phyloP scores from a whole-genome alignment of 108 stramenopile genomes.

The Heterococcus sp. region DNA sequence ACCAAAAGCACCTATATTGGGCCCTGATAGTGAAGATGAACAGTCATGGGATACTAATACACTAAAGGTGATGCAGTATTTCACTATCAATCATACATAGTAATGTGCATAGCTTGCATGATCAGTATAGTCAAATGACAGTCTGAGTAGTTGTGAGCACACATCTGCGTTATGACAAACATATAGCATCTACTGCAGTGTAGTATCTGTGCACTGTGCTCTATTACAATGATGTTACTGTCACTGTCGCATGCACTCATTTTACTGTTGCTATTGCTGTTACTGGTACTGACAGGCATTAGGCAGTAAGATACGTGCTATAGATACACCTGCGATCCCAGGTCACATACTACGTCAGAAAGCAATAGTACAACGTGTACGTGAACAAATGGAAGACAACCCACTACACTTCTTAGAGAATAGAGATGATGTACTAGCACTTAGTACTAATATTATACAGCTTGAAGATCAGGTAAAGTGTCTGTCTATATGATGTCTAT shows the following conservation, averaged over 20 bases:
- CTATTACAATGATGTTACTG: not conserved
- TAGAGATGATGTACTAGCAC: not conserved
- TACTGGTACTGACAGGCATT: not conserved
- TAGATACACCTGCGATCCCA: not conserved
- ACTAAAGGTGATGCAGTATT: not conserved
- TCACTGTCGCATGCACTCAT: not conserved
- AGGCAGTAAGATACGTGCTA: not conserved
- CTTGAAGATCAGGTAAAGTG: constrained; percentile 34
- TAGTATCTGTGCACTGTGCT: not conserved
- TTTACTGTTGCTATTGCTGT: not conserved
- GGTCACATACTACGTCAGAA: constrained; percentile 24
- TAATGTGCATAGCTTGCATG: too few species aligned
- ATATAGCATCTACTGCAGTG: not conserved
- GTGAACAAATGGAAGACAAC: constrained; percentile 20
- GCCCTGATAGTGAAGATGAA: too few species aligned
- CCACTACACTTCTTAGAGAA: constrained; percentile 13
- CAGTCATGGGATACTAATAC: not conserved
- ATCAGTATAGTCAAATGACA: too few species aligned
- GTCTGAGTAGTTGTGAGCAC: too few species aligned
- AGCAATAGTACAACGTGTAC: constrained; percentile 23
- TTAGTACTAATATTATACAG: constrained; percentile 7
- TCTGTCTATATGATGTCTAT: too few species aligned
- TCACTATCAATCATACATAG: too few species aligned
- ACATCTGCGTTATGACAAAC: too few species aligned
- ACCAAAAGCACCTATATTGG: too few species aligned